These are phyloP conservation scores for Aureobasidium melanogenum DNA, from an alignment of 2,329 filamentous ascomycete genomes.

Conservation along the genomic window DNA sequence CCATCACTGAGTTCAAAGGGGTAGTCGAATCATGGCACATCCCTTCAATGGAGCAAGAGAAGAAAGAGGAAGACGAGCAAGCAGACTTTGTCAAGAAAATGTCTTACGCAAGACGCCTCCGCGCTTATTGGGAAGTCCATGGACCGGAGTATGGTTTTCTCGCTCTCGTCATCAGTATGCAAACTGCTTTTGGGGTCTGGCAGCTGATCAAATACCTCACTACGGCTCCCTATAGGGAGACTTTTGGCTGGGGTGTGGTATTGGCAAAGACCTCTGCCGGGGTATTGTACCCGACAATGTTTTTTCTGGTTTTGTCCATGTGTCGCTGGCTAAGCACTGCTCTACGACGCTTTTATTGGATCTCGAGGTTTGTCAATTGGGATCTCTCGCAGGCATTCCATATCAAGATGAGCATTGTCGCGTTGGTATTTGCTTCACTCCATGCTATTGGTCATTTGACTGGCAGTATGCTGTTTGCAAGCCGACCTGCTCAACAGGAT, in stretches of 20 bases:
- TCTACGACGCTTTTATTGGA: constrained; percentile 41
- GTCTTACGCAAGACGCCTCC: constrained; percentile 36
- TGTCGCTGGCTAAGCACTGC: constrained; percentile 48
- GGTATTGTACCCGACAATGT: constrained; percentile 48
- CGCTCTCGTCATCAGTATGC: constrained; percentile 37
- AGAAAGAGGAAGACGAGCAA: constrained; percentile 39
- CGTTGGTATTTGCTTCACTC: constrained; percentile 42
- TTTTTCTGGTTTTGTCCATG: constrained; percentile 52
- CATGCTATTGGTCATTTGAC: constrained; percentile 48
- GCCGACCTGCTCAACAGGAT: constrained; percentile 35
- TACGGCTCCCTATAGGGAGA: constrained; percentile 36
- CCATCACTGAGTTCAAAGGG: constrained; percentile 40
- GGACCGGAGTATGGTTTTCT: constrained; percentile 45
- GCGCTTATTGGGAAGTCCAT: constrained; percentile 48
- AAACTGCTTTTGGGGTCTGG: constrained; percentile 47
- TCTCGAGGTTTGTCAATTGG: constrained; percentile 50
- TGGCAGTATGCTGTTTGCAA: constrained; percentile 45
- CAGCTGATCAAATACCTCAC: constrained; percentile 47
- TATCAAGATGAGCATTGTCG: constrained; percentile 44
- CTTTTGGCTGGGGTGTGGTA: constrained; percentile 49
- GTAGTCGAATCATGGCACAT: constrained; percentile 54
- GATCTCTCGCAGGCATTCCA: constrained; percentile 49
- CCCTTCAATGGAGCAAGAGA: constrained; percentile 48
- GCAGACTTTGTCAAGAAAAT: constrained; percentile 36
- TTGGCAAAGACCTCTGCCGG: constrained; percentile 48